Conservation (phyloP, 352 stramenopile species). For the Phytophthora tubulina region DNA sequence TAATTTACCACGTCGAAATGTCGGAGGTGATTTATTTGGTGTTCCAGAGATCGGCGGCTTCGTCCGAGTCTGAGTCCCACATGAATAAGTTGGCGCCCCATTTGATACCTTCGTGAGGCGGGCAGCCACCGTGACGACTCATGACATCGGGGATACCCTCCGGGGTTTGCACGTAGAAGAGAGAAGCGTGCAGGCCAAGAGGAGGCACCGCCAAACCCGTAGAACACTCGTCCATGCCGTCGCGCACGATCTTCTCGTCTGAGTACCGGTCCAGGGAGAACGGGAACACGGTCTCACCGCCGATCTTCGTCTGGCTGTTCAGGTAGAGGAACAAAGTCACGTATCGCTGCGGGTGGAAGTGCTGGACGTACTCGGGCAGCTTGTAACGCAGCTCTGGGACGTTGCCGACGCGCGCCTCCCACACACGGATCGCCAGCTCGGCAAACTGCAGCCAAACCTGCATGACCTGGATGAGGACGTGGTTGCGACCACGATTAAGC, state of each 20-base stretch:
- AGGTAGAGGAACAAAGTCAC: slow-evolving; percentile 98
- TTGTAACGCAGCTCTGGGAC: slow-evolving; percentile 54
- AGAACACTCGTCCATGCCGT: slow-evolving; percentile 85
- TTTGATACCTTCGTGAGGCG: slow-evolving; percentile 84
- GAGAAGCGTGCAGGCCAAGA: slow-evolving; percentile 70
- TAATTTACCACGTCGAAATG: too few relatives aligned
- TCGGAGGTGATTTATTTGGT: too few relatives aligned
- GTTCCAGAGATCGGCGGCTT: too few relatives aligned
- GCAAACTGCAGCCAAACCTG: slow-evolving; percentile 63
- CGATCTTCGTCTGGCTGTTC: slow-evolving; percentile 94
- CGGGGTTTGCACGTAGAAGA: slow-evolving; percentile 87
- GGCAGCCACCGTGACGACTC: slow-evolving; percentile 82
- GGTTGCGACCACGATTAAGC: slow-evolving; percentile 59
- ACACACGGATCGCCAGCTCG: slow-evolving; percentile 74
- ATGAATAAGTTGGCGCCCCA: slow-evolving; percentile 89
- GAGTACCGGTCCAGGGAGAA: slow-evolving; percentile 78
- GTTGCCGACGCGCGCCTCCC: slow-evolving; percentile 61
- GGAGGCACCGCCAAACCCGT: slow-evolving; percentile 78
- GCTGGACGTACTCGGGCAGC: slow-evolving; percentile 69
- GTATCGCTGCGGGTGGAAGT: slow-evolving; percentile 94
- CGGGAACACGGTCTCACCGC: slow-evolving; percentile 97
- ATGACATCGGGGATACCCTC: slow-evolving; percentile 76
- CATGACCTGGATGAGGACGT: slow-evolving; percentile 71
- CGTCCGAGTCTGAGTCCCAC: slow-evolving; percentile 52
- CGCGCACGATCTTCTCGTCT: slow-evolving; percentile 73